Percentiles rank a stretch among this genome's conserved stretches.
These are phyloP conservation scores for Paramecium caudatum DNA, from an alignment of 73 alveolate genomes.

Conservation along the genomic window DNA sequence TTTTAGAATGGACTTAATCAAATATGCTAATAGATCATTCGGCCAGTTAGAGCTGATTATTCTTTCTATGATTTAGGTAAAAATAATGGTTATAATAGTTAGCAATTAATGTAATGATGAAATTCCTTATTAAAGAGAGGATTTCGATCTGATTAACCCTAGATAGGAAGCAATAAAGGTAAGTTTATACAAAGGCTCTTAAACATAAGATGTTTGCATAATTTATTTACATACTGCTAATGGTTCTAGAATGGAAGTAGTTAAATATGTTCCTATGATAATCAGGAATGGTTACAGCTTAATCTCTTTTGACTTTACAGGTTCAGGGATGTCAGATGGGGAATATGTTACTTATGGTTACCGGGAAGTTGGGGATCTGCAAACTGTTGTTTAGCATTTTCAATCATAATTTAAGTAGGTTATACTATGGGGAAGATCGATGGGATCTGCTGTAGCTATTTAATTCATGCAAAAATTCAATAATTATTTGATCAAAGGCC, in stretches of 20 bases:
- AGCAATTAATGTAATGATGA: not conserved
- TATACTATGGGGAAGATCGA: conserved; percentile 57
- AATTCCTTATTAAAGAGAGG: not conserved
- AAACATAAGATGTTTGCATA: not conserved
- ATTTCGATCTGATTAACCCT: conserved; percentile 13
- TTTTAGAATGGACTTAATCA: conserved; percentile 34
- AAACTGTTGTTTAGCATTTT: conserved; percentile 9
- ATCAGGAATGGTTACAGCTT: not conserved
- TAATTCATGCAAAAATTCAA: conserved; percentile 20
- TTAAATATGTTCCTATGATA: not conserved
- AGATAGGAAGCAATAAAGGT: conserved; percentile 29
- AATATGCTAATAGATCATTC: conserved; percentile 18
- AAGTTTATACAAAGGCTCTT: not conserved
- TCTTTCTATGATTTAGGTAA: conserved; percentile 13
- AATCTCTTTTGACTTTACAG: conserved; percentile 43
- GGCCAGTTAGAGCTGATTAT: conserved; percentile 58
- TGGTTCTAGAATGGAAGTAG: conserved; percentile 51
- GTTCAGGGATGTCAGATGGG: conserved; percentile 59
- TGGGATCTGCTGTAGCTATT: conserved; percentile 52
- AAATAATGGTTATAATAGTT: not conserved
- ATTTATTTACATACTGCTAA: conserved; percentile 32
- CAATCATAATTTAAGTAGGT: conserved; percentile 1
- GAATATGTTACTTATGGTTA: conserved; percentile 44
- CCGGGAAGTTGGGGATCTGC: conserved; percentile 2
- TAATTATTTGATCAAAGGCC: not conserved